Evolutionary conservation across 192 early-diverging fungal genomes (phyloP).

Genomic region (Phlyctochytrium bullatum): DNA sequence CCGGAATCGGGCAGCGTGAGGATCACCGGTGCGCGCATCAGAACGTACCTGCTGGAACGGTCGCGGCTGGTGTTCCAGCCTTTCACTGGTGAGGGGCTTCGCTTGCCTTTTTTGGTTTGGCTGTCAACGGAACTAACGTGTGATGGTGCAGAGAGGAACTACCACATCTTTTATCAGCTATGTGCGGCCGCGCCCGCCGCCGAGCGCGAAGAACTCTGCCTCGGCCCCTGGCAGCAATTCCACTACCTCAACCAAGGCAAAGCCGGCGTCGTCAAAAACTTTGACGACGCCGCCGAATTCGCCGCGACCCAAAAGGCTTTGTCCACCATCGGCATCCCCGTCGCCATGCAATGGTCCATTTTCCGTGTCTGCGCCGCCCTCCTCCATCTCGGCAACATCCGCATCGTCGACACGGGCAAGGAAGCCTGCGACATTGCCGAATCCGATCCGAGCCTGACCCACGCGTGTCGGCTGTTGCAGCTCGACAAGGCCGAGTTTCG

Average conservation of each 20-base stretch:
- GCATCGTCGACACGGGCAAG: not conserved
- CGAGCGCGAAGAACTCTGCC: slow-evolving; percentile 62
- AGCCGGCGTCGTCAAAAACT: slow-evolving; percentile 64
- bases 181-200: slow-evolving; percentile 37
- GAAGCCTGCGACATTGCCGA: slow-evolving; percentile 7
- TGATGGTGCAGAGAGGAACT: slow-evolving; percentile 72
- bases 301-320: slow-evolving; percentile 73
- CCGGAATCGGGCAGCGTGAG: slow-evolving; percentile 39
- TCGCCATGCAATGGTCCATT: slow-evolving; percentile 65
- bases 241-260: slow-evolving; percentile 79
- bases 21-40: slow-evolving; percentile 82
- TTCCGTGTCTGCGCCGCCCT: slow-evolving; percentile 25
- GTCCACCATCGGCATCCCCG: slow-evolving; percentile 73
- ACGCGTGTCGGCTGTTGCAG: slow-evolving; percentile 9
- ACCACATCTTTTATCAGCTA: slow-evolving; percentile 92
- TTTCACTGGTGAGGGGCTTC: slow-evolving; percentile 35
- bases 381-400: slow-evolving; percentile 45
- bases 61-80: slow-evolving; percentile 90
- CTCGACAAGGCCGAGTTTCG: slow-evolving; percentile 23
- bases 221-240: slow-evolving; percentile 63
- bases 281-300: slow-evolving; percentile 85
- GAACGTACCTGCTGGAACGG: slow-evolving; percentile 88
- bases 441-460: slow-evolving; percentile 9
- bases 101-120: not conserved
- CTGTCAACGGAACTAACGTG: not conserved